phyloP scores from a whole-genome alignment of 148 eudicot genomes.

The Camellia sinensis region DNA sequence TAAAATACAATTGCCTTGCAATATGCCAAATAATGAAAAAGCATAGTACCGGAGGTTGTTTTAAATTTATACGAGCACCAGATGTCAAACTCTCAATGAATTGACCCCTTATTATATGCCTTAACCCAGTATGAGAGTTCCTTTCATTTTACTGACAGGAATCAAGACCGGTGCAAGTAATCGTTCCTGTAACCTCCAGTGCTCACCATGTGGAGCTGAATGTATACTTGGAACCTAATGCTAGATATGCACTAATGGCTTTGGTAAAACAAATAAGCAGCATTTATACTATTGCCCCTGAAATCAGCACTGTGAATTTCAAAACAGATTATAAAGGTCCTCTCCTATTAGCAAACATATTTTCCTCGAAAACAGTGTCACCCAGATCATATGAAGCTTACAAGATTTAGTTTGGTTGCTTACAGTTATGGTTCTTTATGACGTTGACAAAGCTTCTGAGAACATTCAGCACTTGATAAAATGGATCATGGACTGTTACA shows the following conservation, averaged over 20 bases:
- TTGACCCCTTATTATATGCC: no score
- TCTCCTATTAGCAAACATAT: neutral
- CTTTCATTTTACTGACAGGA: conserved; percentile 26
- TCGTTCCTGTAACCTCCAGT: conserved; percentile 42
- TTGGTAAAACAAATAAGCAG: conserved; percentile 43
- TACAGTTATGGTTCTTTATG: conserved; percentile 50
- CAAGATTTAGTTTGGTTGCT: neutral
- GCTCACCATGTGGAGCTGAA: conserved; percentile 51
- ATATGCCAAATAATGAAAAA: neutral
- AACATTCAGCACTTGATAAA: conserved; percentile 45
- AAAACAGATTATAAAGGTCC: conserved; percentile 46
- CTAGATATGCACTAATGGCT: conserved; percentile 40
- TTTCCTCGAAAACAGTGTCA: neutral
- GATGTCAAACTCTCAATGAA: neutral
- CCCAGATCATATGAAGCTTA: neutral
- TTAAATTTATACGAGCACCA: neutral
- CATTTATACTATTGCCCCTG: conserved; percentile 30
- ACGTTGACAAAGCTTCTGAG: conserved; percentile 44
- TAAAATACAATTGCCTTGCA: neutral
- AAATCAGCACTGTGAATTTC: conserved; percentile 29
- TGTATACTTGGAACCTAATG: conserved; percentile 36
- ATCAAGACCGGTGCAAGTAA: conserved; percentile 33
- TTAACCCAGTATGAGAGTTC: neutral
- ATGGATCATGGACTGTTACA: conserved; percentile 55
- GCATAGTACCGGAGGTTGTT: neutral